Percentiles rank a stretch among this genome's conserved stretches.
phyloP scores from a whole-genome alignment of 495 filamentous ascomycete species.

The Geopyxis carbonaria region DNA sequence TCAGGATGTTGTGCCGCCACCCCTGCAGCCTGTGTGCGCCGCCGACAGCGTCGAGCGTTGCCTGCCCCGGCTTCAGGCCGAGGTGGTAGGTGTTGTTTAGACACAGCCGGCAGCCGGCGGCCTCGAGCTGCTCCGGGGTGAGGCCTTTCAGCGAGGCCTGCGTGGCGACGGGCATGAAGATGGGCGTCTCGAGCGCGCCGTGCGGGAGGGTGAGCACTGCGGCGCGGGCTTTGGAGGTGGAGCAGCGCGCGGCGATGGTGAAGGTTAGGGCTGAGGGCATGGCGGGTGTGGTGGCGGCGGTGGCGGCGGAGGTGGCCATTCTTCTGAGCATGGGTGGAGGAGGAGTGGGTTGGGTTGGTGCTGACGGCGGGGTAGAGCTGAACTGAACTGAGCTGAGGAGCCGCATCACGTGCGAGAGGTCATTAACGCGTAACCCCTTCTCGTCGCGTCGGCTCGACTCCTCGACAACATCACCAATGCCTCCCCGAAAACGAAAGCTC shows the following conservation, averaged over 20 bases:
- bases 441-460: too few species aligned
- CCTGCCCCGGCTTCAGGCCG: slow-evolving; percentile 83
- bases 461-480: too few species aligned
- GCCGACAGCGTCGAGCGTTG: slow-evolving; percentile 65
- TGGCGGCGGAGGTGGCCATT: slow-evolving; percentile 1
- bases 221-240: slow-evolving; percentile 87
- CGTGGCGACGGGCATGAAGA: slow-evolving; percentile 99
- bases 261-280: slow-evolving; percentile 68
- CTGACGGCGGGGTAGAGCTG: not conserved
- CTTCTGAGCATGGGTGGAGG: slow-evolving; percentile 2
- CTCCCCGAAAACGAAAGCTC: too few species aligned
- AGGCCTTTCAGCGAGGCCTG: slow-evolving; percentile 90
- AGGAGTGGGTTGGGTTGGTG: not conserved
- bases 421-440: too few species aligned
- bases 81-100: slow-evolving; percentile 97
- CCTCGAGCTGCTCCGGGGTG: slow-evolving; percentile 77
- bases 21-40: slow-evolving; percentile 87
- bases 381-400: too few species aligned
- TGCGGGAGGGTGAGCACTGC: slow-evolving; percentile 78
- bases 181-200: slow-evolving; percentile 71
- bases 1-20: slow-evolving; percentile 89
- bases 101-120: slow-evolving; percentile 76
- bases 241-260: slow-evolving; percentile 66
- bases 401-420: too few species aligned
- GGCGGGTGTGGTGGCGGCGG: not conserved